Percentiles rank a stretch among this genome's conserved stretches.
Evolutionary conservation across 1,284 basidiomycete genomes (phyloP).

Genomic region (Athelia sp.): DNA sequence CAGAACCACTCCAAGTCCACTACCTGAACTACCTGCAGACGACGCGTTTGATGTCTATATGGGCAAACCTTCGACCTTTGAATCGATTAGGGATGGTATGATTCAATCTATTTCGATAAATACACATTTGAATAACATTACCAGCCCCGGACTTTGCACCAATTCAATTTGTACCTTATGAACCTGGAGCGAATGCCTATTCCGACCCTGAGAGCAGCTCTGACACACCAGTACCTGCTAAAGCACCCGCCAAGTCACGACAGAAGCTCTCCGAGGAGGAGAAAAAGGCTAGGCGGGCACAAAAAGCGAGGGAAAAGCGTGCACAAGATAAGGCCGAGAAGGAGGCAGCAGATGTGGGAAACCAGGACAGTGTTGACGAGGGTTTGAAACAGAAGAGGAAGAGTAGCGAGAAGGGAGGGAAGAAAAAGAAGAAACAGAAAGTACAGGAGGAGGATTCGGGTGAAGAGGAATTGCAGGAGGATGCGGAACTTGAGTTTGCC

Average conservation of each 20-base stretch:
- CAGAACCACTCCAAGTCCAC: no score
- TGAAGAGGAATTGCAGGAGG: not conserved
- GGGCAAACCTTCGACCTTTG: not conserved
- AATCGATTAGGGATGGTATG: not conserved
- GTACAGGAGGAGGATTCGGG: not conserved
- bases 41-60: not conserved
- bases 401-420: no score
- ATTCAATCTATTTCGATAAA: not conserved
- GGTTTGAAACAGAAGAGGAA: not conserved
- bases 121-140: not conserved
- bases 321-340: not conserved
- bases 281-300: not conserved
- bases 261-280: not conserved
- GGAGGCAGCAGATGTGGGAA: not conserved
- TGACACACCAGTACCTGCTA: not conserved
- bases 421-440: not conserved
- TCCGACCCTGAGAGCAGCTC: not conserved
- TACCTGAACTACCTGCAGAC: not conserved
- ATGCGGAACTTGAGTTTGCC: not conserved
- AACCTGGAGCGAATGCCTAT: not conserved
- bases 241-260: not conserved
- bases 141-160: not conserved
- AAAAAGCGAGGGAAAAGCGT: not conserved
- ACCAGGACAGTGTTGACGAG: not conserved
- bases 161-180: not conserved